phyloP scores from a whole-genome alignment of 805 yeast genomes.

The Metschnikowia similis region DNA sequence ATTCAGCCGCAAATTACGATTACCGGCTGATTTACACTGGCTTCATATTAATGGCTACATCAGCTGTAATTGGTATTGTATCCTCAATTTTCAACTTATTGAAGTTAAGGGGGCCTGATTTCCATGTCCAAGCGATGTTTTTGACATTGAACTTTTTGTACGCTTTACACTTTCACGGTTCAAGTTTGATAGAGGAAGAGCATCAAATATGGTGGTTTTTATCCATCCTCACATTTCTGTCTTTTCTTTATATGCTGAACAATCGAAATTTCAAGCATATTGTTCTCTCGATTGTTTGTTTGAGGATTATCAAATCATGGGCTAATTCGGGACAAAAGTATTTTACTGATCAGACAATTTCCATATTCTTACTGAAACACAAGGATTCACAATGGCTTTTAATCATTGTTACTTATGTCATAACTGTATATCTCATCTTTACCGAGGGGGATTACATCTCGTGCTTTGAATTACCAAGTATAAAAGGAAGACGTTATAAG shows the following conservation, averaged over 20 bases:
- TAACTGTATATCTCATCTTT: conserved; percentile 17
- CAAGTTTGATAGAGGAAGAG: conserved; percentile 82
- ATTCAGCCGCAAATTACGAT: conserved; percentile 70
- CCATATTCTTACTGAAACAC: conserved; percentile 36
- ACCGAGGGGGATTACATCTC: conserved; percentile 24
- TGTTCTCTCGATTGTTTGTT: conserved; percentile 23
- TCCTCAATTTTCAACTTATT: not conserved
- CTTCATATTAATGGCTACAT: conserved; percentile 7
- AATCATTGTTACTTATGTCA: conserved; percentile 37
- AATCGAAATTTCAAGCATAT: conserved; percentile 1
- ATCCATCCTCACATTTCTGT: conserved; percentile 14
- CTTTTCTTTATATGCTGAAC: conserved; percentile 8
- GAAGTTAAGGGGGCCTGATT: not conserved
- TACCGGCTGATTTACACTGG: conserved; percentile 41
- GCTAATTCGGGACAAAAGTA: conserved; percentile 87
- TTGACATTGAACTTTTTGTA: conserved; percentile 38
- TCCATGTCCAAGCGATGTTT: conserved; percentile 4
- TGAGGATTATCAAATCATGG: conserved; percentile 76
- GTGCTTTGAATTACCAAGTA: conserved; percentile 15
- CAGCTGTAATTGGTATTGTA: not conserved
- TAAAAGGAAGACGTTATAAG: conserved; percentile 2
- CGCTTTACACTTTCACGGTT: conserved; percentile 78
- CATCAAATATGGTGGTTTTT: conserved; percentile 90
- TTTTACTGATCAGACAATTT: conserved; percentile 35
- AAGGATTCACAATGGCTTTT: conserved; percentile 45